Conservation (phyloP, 1,284 basidiomycete species). For the Rhodofomes roseus region DNA sequence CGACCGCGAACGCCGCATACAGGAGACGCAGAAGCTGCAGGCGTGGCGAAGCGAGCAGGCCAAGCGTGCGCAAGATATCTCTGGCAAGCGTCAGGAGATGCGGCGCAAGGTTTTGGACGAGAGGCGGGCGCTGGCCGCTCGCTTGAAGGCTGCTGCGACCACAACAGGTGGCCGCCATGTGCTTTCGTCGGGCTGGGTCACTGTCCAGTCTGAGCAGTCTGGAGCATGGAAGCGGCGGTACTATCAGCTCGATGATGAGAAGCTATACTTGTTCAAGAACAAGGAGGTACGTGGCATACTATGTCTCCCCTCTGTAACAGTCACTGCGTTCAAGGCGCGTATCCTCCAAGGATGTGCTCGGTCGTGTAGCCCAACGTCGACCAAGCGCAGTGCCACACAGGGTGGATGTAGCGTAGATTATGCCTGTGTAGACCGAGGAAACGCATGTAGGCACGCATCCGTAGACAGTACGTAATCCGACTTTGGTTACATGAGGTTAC, state of each 20-base stretch:
- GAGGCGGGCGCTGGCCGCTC: constrained; percentile 34
- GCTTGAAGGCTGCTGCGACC: constrained; percentile 16
- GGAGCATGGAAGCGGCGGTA: constrained; percentile 66
- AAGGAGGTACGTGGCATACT: constrained; percentile 41
- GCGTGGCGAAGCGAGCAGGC: constrained; percentile 52
- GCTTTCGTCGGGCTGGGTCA: constrained; percentile 57
- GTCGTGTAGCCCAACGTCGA: too few species aligned
- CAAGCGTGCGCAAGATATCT: constrained; percentile 41
- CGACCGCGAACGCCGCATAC: constrained; percentile 48
- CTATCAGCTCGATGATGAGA: constrained; percentile 51
- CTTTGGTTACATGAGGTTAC: too few species aligned
- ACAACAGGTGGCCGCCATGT: constrained; percentile 27
- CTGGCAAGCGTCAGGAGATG: constrained; percentile 41
- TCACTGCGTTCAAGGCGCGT: too few species aligned
- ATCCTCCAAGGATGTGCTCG: too few species aligned
- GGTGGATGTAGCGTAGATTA: too few species aligned
- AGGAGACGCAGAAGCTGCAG: constrained; percentile 51
- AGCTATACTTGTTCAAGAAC: constrained; percentile 50
- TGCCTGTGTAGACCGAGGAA: too few species aligned
- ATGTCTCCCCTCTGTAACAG: too few species aligned
- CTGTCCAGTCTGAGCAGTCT: constrained; percentile 54
- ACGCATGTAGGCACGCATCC: too few species aligned
- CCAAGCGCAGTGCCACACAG: too few species aligned
- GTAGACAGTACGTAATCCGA: too few species aligned
- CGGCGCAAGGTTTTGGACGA: constrained; percentile 41